These are phyloP conservation scores for Echinochloa phyllopogon DNA, from an alignment of 176 grass and related monocot genomes.

Conservation along the genomic window DNA sequence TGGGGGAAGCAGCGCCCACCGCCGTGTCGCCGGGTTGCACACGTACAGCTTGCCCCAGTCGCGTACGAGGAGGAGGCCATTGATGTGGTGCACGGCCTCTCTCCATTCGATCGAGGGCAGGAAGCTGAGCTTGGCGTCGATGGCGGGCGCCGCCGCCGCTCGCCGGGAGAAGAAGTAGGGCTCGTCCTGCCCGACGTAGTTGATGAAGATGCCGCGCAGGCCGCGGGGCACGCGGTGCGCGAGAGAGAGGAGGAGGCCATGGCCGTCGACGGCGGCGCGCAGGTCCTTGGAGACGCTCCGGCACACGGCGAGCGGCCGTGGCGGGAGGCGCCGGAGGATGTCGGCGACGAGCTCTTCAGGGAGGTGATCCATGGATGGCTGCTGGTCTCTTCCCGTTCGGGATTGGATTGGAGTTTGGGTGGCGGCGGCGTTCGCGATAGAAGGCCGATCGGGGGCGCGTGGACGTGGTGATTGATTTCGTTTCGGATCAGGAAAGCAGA, in stretches of 20 bases:
- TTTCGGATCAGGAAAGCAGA: no score
- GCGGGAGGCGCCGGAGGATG: slow-evolving; percentile 9
- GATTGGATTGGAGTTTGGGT: not conserved
- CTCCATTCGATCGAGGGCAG: accelerated
- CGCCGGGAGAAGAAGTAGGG: not conserved
- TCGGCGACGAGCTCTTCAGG: not conserved
- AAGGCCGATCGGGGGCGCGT: no score
- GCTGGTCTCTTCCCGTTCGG: no score
- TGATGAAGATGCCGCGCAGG: not conserved
- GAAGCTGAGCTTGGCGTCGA: not conserved
- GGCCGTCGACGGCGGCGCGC: not conserved
- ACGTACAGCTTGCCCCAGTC: not conserved
- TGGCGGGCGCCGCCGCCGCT: no score
- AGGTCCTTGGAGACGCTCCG: not conserved
- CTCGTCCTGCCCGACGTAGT: not conserved
- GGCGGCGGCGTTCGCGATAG: no score
- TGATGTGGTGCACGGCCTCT: not conserved
- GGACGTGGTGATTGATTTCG: no score
- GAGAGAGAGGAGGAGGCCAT: not conserved
- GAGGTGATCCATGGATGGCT: not conserved
- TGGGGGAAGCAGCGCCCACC: not conserved
- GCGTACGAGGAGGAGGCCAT: not conserved
- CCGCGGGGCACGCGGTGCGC: not conserved
- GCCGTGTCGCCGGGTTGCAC: not conserved
- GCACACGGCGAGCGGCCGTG: not conserved